Evolutionary conservation across 169 alveolate species (phyloP), one percentile per base, ranked within the genome.

Genomic region (Plasmodium gonderi): DNA sequence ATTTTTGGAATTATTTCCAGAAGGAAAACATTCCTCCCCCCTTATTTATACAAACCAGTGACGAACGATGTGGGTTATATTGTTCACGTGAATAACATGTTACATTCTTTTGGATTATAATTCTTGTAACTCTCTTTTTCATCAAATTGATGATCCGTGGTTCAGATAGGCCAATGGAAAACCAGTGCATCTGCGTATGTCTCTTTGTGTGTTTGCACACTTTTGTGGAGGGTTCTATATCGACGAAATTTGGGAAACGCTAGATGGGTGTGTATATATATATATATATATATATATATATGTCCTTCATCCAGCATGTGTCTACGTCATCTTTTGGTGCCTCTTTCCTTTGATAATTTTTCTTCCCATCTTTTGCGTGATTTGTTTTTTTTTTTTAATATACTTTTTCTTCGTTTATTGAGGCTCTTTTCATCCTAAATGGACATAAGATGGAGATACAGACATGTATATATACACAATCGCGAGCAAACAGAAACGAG

Each of bases 351-450:
- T 26, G 33, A 23, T 17, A 67, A 38, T 76, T 29, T 83, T 11
- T 72, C 26, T 40, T 49, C 75, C 83, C 92, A 69, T 23, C 40
- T 49, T 38, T 72, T 83, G 8, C 83, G 85, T 26, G 82, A 83
- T 40, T 72, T 83, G 20, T 74, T 80, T 51, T 83, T 74, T 83
- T 72, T 83, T 36, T 38, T 74, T 44, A 31, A 51, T 38, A 74
- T 45, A n/a, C 64, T 72, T 83, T 83, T 74, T 11, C 31, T 72
- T 69, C 83, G 51, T 23, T 83, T 83, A 36, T 83, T 83, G 54
- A 83, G 83, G 77, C 92, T 83, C 60, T 83, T 83, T 72, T 83
- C 92, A 74, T 74, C 68, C 92, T 83, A 49, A 74, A 23, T n/a
- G n/a, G 64, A 31, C 36, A 31, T 2, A 3, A 51, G 0, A 9